Evolutionary conservation across 2,329 filamentous ascomycete species (phyloP).

Genomic region (Phaeosphaeria sp.): DNA sequence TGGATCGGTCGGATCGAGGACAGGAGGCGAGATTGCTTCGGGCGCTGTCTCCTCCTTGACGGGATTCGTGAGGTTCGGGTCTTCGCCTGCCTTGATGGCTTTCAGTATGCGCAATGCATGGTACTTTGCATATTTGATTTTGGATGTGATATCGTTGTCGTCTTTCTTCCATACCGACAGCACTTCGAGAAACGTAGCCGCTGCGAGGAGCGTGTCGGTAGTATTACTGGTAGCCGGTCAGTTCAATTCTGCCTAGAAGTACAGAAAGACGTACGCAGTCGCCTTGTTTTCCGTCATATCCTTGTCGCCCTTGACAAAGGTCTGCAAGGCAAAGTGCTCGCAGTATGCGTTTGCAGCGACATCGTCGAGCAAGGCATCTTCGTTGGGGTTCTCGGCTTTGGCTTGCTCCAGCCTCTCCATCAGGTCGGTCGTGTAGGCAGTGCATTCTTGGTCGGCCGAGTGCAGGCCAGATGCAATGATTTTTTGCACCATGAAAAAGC

Average conservation of each 20-base stretch:
- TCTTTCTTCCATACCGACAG: conserved; percentile 79
- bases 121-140: conserved; percentile 97
- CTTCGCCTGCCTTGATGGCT: conserved; percentile 86
- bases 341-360: conserved; percentile 87
- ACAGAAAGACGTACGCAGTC: conserved; percentile 65
- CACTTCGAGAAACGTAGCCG: conserved; percentile 89
- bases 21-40: conserved; percentile 44
- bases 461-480: conserved; percentile 85
- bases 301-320: conserved; percentile 82
- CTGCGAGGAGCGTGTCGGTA: conserved; percentile 90
- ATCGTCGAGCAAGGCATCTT: conserved; percentile 87
- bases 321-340: conserved; percentile 90
- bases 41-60: conserved; percentile 63
- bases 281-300: conserved; percentile 83
- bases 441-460: conserved; percentile 76
- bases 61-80: conserved; percentile 92
- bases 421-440: conserved; percentile 78
- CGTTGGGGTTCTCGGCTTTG: conserved; percentile 74
- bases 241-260: background rate
- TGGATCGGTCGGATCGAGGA: conserved; percentile 69
- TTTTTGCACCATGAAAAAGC: conserved; percentile 81
- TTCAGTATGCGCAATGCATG: conserved; percentile 90
- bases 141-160: conserved; percentile 78
- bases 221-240: conserved; percentile 70
- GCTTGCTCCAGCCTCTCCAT: conserved; percentile 92